Base-by-base conservation (phyloP, 1,139 yeast genomes). In the Suhomyces chickasaworum region DNA sequence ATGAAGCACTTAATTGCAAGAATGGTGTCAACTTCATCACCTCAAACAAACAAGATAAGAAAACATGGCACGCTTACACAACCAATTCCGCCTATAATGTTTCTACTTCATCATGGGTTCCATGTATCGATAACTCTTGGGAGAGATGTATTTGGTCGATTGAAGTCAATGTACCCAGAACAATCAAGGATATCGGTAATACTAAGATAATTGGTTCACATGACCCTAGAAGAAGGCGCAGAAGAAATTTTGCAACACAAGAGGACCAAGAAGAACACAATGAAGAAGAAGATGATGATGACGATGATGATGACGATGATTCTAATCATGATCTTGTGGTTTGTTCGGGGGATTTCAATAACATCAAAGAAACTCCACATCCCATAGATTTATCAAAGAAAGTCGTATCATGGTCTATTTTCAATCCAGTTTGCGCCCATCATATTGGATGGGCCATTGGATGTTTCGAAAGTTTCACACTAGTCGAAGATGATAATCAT, bases 371-470 rank as follows among this genome's bases (percentile, higher is more conserved):
- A 57, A 65, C 73, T 1, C 78, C 79, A 0, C 80, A 75, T 51
- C 75, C 76, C 0, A 64, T 68, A 2, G 96, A 90, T 61, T 64
- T 80, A 39, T 76, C 85, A 2, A 89, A 89, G 59, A 93, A 89
- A 55, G 77, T 84, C 0, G 87, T 86, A 2, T 77, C 86, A 5
- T 91, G 91, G 75, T 88, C 89, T 32, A 76, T 93, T 20, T 85
- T 84, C 59, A 87, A 86, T 46, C 96, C 99, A 0, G 87, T 90
- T 0, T 84, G 96, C 41, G 90, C 99, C 0, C 97, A 91, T 55
- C 97, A 91, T 64, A 77, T 95, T n/a, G 98, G 98, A 0, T 93
- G 96, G 85, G 91, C 96, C 0, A 79, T 89, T 2, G 99, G 99
- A 0, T 85, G 96, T 4, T 95, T 93, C 64, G 83, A 83, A 32